Evolutionary conservation across 2,329 filamentous ascomycete species (phyloP).

Genomic region (Colletotrichum destructivum): DNA sequence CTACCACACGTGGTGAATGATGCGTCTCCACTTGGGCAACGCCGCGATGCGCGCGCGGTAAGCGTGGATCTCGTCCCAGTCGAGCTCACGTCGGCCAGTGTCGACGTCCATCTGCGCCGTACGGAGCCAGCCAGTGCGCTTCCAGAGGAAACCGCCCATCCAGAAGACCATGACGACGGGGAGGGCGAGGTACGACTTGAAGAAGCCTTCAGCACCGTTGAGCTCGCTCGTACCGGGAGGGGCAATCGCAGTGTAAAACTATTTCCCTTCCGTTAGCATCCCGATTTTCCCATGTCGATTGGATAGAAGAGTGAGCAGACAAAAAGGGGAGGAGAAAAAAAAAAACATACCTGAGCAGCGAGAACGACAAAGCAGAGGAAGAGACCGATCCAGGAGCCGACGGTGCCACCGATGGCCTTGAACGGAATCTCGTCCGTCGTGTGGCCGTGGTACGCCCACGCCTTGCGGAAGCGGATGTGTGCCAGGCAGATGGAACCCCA

Average conservation of each 20-base stretch:
- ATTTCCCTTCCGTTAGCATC: constrained; percentile 11
- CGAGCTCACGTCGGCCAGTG: constrained; percentile 73
- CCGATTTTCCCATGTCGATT: not conserved
- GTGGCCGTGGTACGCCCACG: constrained; percentile 72
- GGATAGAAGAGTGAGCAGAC: no score
- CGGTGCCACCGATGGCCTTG: constrained; percentile 71
- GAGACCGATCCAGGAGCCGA: constrained; percentile 75
- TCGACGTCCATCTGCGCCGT: constrained; percentile 78
- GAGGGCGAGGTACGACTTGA: constrained; percentile 68
- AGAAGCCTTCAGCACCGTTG: constrained; percentile 65
- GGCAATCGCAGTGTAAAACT: constrained; percentile 67
- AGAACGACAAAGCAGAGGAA: constrained; percentile 68
- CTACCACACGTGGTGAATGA: constrained; percentile 27
- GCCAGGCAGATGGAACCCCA: constrained; percentile 77
- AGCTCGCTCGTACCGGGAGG: constrained; percentile 51
- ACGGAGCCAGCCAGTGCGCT: constrained; percentile 73
- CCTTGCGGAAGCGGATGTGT: constrained; percentile 76
- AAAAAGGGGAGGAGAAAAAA: no score
- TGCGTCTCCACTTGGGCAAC: constrained; percentile 66
- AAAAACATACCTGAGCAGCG: constrained; percentile 54
- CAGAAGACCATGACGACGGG: constrained; percentile 70
- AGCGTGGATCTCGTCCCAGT: constrained; percentile 76
- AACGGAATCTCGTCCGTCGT: constrained; percentile 76
- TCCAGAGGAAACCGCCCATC: constrained; percentile 73
- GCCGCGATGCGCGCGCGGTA: constrained; percentile 64